Evolutionary conservation across 352 stramenopile genomes (phyloP).

Genomic region (Pythium biforme): DNA sequence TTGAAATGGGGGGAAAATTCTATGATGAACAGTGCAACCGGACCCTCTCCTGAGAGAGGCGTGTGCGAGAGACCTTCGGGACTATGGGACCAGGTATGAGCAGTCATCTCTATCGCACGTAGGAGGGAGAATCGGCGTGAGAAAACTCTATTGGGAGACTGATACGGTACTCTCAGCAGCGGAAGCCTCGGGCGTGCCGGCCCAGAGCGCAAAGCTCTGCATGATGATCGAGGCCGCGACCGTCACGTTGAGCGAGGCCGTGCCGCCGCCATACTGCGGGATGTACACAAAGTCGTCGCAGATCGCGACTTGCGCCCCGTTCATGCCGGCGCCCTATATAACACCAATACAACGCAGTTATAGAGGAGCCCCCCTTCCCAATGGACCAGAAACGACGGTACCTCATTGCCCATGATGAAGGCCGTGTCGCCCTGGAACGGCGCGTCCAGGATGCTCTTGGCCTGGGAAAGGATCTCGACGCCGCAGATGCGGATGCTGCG

Average conservation of each 20-base stretch:
- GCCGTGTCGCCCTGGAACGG: conserved; percentile 84
- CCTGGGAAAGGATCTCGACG: conserved; percentile 92
- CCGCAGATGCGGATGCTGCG: conserved; percentile 84
- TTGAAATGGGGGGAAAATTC: too few species aligned
- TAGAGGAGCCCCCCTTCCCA: too few species aligned
- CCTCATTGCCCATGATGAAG: conserved; percentile 97
- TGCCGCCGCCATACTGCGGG: conserved; percentile 93
- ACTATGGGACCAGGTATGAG: neutral
- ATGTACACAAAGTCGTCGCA: conserved; percentile 95
- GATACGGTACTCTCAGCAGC: neutral
- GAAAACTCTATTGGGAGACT: conserved; percentile 5
- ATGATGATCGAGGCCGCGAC: conserved; percentile 94
- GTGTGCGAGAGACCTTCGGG: neutral
- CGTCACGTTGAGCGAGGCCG: conserved; percentile 95
- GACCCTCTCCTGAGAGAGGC: too few species aligned
- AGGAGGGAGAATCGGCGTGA: neutral
- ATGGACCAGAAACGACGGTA: too few species aligned
- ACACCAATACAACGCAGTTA: conserved; percentile 6
- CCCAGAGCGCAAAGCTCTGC: conserved; percentile 88
- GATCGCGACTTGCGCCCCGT: conserved; percentile 86
- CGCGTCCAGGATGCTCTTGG: conserved; percentile 65
- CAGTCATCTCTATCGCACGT: too few species aligned
- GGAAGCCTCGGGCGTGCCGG: conserved; percentile 31
- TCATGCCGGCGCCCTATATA: conserved; percentile 88
- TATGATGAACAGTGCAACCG: too few species aligned